Conservation (phyloP, 1,139 yeast genomes). For the Hansenula lynferdii region DNA sequence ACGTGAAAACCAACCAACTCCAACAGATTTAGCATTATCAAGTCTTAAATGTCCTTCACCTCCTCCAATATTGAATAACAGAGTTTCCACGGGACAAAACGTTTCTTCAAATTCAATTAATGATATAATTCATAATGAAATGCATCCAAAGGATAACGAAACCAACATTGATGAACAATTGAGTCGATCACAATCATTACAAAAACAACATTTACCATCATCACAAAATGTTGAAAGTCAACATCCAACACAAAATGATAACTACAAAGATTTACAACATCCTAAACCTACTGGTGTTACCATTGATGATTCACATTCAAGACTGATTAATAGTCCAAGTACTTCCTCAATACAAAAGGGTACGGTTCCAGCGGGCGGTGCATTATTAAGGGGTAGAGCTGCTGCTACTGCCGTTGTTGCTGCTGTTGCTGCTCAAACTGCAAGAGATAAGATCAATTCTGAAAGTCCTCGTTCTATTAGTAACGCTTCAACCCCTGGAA, state of each 20-base stretch:
- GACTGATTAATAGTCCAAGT: conserved; percentile 3
- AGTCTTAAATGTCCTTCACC: conserved; percentile 63
- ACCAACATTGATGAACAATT: neutral
- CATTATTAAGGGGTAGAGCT: conserved; percentile 34
- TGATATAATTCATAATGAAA: conserved; percentile 17
- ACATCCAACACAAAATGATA: neutral
- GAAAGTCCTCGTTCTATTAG: conserved; percentile 10
- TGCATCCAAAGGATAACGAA: conserved; percentile 5
- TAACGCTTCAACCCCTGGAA: conserved; percentile 3
- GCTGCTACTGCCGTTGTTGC: conserved; percentile 30
- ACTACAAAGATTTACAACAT: conserved; percentile 4
- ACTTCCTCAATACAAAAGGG: conserved; percentile 25
- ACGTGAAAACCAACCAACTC: conserved; percentile 14
- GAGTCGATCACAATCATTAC: neutral
- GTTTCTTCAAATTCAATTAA: conserved; percentile 16
- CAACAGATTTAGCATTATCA: conserved; percentile 45
- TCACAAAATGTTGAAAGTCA: neutral
- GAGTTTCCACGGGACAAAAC: conserved; percentile 18
- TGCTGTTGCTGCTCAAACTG: conserved; percentile 30
- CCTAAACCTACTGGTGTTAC: conserved; percentile 5
- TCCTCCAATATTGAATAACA: conserved; percentile 53
- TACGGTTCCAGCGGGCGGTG: conserved; percentile 49
- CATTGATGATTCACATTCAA: conserved; percentile 1
- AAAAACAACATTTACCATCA: neutral
- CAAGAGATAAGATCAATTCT: conserved; percentile 23